These are phyloP conservation scores for Solanum medicagineum DNA, from an alignment of 257 asterid species.

Conservation along the genomic window DNA sequence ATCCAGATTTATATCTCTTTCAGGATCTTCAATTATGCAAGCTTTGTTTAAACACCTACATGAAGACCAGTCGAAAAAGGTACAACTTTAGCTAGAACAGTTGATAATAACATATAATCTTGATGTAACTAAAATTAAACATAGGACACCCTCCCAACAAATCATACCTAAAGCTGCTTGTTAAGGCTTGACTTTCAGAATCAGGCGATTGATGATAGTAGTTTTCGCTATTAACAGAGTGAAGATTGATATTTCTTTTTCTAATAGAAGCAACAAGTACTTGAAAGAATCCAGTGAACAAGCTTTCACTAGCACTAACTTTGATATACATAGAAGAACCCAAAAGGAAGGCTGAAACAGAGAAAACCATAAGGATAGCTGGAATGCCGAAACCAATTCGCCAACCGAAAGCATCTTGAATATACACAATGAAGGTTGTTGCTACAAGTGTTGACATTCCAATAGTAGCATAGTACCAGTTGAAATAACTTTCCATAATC, in stretches of 20 bases:
- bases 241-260: not conserved
- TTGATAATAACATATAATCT: not conserved
- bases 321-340: slow-evolving; percentile 6
- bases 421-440: slow-evolving; percentile 4
- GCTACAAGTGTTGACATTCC: slow-evolving; percentile 3
- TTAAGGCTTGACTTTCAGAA: not conserved
- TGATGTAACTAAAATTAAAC: not conserved
- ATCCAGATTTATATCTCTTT: slow-evolving; percentile 3
- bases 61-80: not conserved
- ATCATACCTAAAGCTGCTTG: slow-evolving; percentile 4
- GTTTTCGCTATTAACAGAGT: not conserved
- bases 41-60: slow-evolving; percentile 7
- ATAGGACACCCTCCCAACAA: not conserved
- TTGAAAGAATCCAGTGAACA: slow-evolving; percentile 9
- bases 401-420: slow-evolving; percentile 17
- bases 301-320: slow-evolving; percentile 1
- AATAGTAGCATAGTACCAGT: slow-evolving; percentile 7
- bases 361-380: slow-evolving; percentile 4
- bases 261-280: slow-evolving; percentile 9
- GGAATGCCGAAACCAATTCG: slow-evolving; percentile 8
- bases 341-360: slow-evolving; percentile 2
- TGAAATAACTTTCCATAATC: not conserved
- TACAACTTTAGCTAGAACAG: not conserved
- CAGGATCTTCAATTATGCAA: slow-evolving; percentile 7
- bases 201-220: not conserved